Base-by-base conservation (phyloP, 2,329 filamentous ascomycete genomes). In the Hypocrella siamensis region DNA sequence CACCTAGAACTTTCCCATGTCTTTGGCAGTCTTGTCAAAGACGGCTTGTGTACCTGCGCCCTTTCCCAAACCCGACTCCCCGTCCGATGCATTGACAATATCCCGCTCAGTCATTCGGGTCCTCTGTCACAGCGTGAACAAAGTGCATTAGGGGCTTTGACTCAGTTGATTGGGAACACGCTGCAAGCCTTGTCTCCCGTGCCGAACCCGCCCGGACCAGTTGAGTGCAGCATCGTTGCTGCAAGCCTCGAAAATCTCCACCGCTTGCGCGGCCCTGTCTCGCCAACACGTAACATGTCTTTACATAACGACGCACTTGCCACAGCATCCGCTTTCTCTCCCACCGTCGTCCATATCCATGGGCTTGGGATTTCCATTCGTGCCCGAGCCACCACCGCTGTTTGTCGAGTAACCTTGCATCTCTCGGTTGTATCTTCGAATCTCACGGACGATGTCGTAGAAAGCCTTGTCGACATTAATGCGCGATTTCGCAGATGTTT, bases 401-500 rank as follows among this genome's bases (percentile, higher is more conserved):
- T 69, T 74, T 36, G 76, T 74, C 28, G 78, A 75, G 58, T 92
- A 83, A 37, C 82, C 83, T 38, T 86, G 85, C 77, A 94, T 92
- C 53, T 96, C 88, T 56, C 90, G 88, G 74, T 98, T 96, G 63
- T 93, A 96, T 60, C 84, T 80, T 60, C 90, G 76, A 52, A 98
- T 98, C 57, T 96, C 90, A 54, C 90, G 80, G 36, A 98, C 90
- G 46, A 96, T 86, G 54, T 96, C 86, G 70, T 88, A 96, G 63
- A 98, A 98, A 34, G 88, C 85, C 61, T 92, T 86, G 60, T 98
- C 90, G 48, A 98, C 90, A 53, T 96, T 94, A 65, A 90, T 92
- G 55, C 88, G 79, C 40, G 86, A 93, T 65, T 96, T 98, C 44
- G 90, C 90, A 26, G 90, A 98, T 10, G 90, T 96, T 67, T 98